Evolutionary conservation across 2,329 filamentous ascomycete genomes (phyloP).

Genomic region (Claviceps humidiphila): DNA sequence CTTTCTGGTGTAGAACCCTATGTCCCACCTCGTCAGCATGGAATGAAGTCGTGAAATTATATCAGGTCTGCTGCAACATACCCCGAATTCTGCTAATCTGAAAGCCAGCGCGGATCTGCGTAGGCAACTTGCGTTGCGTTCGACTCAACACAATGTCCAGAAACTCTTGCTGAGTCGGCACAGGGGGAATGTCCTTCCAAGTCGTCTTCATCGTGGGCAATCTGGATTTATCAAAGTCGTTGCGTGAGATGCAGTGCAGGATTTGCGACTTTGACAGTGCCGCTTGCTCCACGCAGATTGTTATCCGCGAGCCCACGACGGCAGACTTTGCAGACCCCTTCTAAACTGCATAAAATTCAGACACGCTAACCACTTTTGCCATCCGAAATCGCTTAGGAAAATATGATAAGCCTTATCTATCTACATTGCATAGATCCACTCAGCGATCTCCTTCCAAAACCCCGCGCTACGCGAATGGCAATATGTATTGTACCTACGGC

Average conservation of each 20-base stretch:
- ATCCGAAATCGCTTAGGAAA: neutral
- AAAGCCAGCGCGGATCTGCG: constrained; percentile 91
- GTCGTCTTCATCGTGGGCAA: constrained; percentile 44
- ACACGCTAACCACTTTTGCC: neutral
- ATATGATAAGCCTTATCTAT: neutral
- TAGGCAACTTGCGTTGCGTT: constrained; percentile 84
- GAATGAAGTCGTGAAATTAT: neutral
- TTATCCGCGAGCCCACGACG: neutral
- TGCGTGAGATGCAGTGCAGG: neutral
- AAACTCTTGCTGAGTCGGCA: constrained; percentile 89
- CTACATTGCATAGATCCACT: neutral
- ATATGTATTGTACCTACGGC: neutral
- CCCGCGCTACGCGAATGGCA: neutral
- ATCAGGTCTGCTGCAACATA: constrained; percentile 13
- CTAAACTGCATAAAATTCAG: neutral
- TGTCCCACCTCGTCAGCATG: neutral
- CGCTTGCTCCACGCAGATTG: neutral
- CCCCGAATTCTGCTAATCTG: constrained; percentile 80
- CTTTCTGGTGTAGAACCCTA: constrained; percentile 89
- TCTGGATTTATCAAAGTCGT: constrained; percentile 1
- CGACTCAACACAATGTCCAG: constrained; percentile 92
- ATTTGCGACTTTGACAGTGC: constrained; percentile 4
- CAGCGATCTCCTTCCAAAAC: neutral
- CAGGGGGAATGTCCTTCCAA: constrained; percentile 70
- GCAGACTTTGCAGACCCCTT: neutral